Evolutionary conservation across 2,329 filamentous ascomycete species (phyloP), one percentile per base, ranked within the genome.

Genomic region (Cordyceps javanica): DNA sequence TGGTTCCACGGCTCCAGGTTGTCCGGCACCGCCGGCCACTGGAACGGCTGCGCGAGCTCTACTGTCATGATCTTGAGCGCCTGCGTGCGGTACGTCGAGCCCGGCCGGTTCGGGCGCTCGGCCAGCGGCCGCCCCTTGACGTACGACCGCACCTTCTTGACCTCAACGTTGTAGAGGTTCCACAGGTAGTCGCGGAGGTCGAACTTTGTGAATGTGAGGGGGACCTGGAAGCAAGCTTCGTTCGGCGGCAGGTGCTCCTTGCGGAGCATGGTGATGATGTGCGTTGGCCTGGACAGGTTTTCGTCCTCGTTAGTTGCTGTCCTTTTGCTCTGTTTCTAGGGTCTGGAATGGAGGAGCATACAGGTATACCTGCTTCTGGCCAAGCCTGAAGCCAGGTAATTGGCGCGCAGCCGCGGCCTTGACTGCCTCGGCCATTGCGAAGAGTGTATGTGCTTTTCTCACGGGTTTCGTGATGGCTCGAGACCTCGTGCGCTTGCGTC

Each of bases 101-200:
- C 79, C 66, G 73, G 77, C 66, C 62, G 60, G 71, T 68, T 69
- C 69, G 70, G 70, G 64, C 72, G 82, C 58, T 81, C 81, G 36
- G 82, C 82, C 58, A 81, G 80, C 16, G 74, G 72, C 60, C 70
- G 82, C 70, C 85, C 80, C 73, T 89, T 86, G 68, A 97, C 83
- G 60, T 68, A 93, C 55, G 89, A 91, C 61, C 93, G 89, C 61
- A 97, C 85, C 63, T 79, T 79, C 54, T 83, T 76, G 55, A 87
- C 83, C 62, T 86, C 81, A 61, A 97, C 86, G 60, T 82, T 80
- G 79, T 99, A 99, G 44, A 83, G 82, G 72, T 96, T 86, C 77
- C 84, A 89, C 61, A 99, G 87, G 77, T 97, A 99, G 77, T 97
- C 92, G 72, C 91, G 90, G 42, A 99, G 77, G 72, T 99, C 94